phyloP scores from a whole-genome alignment of 2,329 filamentous ascomycete species.

The Arthrobotrys entomopaga region DNA sequence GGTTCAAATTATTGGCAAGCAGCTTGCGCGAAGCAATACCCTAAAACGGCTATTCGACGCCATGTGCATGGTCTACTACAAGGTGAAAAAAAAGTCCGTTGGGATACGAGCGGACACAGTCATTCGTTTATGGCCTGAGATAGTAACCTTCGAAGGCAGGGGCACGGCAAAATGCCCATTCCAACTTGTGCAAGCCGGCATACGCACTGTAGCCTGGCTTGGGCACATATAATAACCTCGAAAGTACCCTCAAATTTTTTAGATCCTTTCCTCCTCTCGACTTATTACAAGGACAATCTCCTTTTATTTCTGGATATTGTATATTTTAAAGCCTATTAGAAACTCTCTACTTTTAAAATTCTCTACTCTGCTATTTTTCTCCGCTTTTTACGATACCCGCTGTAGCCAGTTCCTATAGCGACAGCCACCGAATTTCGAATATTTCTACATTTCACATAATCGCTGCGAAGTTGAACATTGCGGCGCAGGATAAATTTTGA shows the following conservation, averaged over 20 bases:
- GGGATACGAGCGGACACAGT: slow-evolving; percentile 33
- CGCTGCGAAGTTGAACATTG: too few relatives aligned
- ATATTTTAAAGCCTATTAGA: background rate
- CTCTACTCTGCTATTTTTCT: background rate
- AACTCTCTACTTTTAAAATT: slow-evolving; percentile 3
- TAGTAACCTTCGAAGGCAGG: background rate
- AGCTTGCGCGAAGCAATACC: too few relatives aligned
- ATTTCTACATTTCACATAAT: too few relatives aligned
- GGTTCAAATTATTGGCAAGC: too few relatives aligned
- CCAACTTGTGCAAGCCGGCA: background rate
- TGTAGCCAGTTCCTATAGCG: too few relatives aligned
- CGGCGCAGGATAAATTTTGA: too few relatives aligned
- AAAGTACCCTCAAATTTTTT: slow-evolving; percentile 7
- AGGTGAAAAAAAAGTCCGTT: slow-evolving; percentile 15
- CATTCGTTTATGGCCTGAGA: slow-evolving; percentile 55
- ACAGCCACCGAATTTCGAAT: too few relatives aligned
- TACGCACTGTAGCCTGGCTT: slow-evolving; percentile 1
- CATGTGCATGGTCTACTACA: too few relatives aligned
- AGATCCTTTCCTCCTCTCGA: background rate
- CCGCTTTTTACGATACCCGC: background rate
- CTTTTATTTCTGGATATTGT: slow-evolving; percentile 10
- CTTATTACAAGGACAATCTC: background rate
- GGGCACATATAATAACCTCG: slow-evolving; percentile 14
- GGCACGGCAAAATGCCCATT: background rate
- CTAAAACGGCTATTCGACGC: too few relatives aligned